Conservation (phyloP, 164 flowering plant species). For the Chloranthus sessilifolius region DNA sequence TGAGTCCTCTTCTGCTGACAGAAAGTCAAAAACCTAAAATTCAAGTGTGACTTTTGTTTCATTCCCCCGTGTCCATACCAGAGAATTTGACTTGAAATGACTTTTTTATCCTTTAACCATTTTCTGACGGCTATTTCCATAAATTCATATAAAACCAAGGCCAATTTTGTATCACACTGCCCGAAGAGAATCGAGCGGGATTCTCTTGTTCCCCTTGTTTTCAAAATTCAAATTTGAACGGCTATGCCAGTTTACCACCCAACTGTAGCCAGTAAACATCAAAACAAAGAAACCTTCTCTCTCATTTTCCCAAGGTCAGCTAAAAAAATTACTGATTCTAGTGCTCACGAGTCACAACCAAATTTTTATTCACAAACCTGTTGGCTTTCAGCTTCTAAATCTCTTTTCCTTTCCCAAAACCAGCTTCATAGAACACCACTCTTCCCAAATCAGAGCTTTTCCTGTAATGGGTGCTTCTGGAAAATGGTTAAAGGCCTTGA, state of each 20-base stretch:
- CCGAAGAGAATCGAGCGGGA: neutral
- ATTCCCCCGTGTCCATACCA: too few species aligned
- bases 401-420: neutral
- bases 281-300: too few species aligned
- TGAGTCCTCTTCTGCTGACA: too few species aligned
- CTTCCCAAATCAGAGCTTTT: slow-evolving; percentile 4
- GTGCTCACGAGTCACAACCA: neutral
- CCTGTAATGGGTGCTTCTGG: slow-evolving; percentile 72
- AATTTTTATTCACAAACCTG: neutral
- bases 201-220: neutral
- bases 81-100: too few species aligned
- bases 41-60: too few species aligned
- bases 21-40: too few species aligned
- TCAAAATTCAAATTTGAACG: slow-evolving; percentile 1
- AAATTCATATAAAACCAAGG: too few species aligned
- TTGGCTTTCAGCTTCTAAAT: neutral
- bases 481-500: slow-evolving; percentile 74
- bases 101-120: too few species aligned
- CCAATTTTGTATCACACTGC: too few species aligned
- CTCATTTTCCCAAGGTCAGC: neutral
- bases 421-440: neutral
- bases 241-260: neutral
- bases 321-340: neutral
- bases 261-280: too few species aligned
- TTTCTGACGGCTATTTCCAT: too few species aligned